Evolutionary conservation across 2,329 filamentous ascomycete genomes (phyloP).

Genomic region (Venturia pyrina): DNA sequence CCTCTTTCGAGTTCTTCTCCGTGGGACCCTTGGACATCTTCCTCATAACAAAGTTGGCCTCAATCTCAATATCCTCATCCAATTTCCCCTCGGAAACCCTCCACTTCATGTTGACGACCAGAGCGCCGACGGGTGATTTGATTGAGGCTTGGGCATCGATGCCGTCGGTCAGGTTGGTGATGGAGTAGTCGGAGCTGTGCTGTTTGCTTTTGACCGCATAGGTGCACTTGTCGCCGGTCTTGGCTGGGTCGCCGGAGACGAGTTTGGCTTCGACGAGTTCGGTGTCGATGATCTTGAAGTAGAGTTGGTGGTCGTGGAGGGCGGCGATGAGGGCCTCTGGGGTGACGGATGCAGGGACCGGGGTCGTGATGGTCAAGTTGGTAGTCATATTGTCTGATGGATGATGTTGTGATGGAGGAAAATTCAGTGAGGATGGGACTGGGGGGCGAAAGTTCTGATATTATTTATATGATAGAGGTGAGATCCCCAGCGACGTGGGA

Average conservation of each 20-base stretch:
- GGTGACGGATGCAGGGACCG: conserved; percentile 21
- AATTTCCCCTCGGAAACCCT: conserved; percentile 22
- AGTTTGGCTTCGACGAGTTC: conserved; percentile 24
- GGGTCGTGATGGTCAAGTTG: conserved; percentile 27
- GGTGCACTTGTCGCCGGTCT: background rate
- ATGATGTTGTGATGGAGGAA: background rate
- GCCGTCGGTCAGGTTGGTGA: conserved; percentile 26
- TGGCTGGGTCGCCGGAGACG: conserved; percentile 23
- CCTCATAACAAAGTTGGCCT: conserved; percentile 33
- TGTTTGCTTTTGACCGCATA: conserved; percentile 10
- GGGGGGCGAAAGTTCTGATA: background rate
- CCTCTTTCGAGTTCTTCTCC: background rate
- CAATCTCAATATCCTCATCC: conserved; percentile 30
- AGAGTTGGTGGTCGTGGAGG: conserved; percentile 30
- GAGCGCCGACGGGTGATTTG: conserved; percentile 27
- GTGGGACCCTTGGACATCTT: conserved; percentile 27
- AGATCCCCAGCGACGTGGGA: background rate
- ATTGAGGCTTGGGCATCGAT: conserved; percentile 29
- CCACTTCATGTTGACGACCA: conserved; percentile 30
- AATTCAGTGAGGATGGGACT: background rate
- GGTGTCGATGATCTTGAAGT: conserved; percentile 29
- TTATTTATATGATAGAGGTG: background rate
- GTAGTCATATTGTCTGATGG: conserved; percentile 13
- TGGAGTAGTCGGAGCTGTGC: conserved; percentile 21
- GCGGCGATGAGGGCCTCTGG: conserved; percentile 22